These are phyloP conservation scores for Scheffersomyces cryptocercus DNA, from an alignment of 1,139 yeast species.

Conservation along the genomic window DNA sequence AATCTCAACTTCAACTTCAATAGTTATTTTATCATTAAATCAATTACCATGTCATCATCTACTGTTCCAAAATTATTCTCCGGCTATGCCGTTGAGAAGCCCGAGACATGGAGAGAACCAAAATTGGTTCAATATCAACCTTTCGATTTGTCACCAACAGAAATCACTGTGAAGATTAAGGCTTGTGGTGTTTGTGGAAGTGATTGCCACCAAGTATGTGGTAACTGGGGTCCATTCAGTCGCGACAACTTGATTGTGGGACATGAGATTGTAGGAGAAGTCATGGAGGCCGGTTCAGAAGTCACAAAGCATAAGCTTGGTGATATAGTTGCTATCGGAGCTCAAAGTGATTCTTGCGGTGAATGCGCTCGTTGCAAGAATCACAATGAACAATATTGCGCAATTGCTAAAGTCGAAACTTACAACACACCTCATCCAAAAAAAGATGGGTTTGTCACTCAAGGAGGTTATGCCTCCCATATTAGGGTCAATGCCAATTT, in stretches of 20 bases:
- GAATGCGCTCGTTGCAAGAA: conserved; percentile 45
- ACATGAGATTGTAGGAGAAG: conserved; percentile 50
- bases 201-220: conserved; percentile 44
- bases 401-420: conserved; percentile 36
- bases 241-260: conserved; percentile 42
- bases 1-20: neutral
- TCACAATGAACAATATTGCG: conserved; percentile 50
- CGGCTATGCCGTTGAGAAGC: conserved; percentile 32
- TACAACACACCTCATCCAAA: conserved; percentile 37
- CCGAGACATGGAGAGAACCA: conserved; percentile 35
- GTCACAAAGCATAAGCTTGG: conserved; percentile 36
- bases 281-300: conserved; percentile 41
- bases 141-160: conserved; percentile 29
- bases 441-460: conserved; percentile 44
- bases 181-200: conserved; percentile 45
- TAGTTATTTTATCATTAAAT: neutral
- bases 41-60: too few species aligned
- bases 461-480: conserved; percentile 58
- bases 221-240: conserved; percentile 34
- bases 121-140: conserved; percentile 27
- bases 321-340: conserved; percentile 54
- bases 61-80: conserved; percentile 30
- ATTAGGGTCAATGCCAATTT: conserved; percentile 48
- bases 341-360: conserved; percentile 45
- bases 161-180: conserved; percentile 33